A percentile compares a stretch with the other conserved stretches of the same genome.
These are phyloP conservation scores for Psilocybe subaeruginosa DNA, from an alignment of 768 basidiomycete species.

Conservation along the genomic window DNA sequence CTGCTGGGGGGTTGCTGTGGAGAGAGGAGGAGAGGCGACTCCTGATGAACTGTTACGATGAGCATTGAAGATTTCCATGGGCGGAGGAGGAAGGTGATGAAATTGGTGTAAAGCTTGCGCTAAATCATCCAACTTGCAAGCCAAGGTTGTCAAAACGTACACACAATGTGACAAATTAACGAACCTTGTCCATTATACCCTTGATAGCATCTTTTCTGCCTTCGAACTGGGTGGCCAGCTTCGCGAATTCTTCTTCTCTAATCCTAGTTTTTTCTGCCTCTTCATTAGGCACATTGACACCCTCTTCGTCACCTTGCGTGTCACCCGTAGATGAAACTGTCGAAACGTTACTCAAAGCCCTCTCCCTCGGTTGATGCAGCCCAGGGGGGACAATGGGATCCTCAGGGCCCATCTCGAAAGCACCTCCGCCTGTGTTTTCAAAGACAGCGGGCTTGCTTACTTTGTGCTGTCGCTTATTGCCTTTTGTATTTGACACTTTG, in stretches of 20 bases:
- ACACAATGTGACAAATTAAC: conserved; percentile 4
- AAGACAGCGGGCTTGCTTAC: conserved; percentile 6
- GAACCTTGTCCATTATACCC: conserved; percentile 75
- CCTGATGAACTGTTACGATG: conserved; percentile 30
- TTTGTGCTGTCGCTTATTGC: conserved; percentile 34
- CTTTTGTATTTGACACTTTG: conserved; percentile 36
- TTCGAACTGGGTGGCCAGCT: conserved; percentile 67
- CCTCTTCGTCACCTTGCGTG: conserved; percentile 47
- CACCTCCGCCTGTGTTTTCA: conserved; percentile 7
- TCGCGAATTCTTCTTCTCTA: conserved; percentile 71
- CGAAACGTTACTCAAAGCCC: conserved; percentile 27
- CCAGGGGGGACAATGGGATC: conserved; percentile 20
- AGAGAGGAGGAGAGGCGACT: conserved; percentile 9
- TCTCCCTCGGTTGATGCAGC: conserved; percentile 15
- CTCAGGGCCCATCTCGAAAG: conserved; percentile 8
- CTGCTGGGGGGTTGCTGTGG: conserved; percentile 6
- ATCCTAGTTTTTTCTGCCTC: conserved; percentile 57
- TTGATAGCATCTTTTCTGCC: conserved; percentile 71
- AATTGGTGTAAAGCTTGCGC: conserved; percentile 52
- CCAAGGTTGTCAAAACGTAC: neutral
- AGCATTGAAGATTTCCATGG: conserved; percentile 40
- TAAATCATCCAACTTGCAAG: conserved; percentile 57
- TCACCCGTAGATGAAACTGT: conserved; percentile 29
- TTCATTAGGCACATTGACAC: conserved; percentile 53
- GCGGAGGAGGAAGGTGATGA: conserved; percentile 49